A percentile compares a stretch with the other conserved stretches of the same genome.
Conservation (phyloP, 306 rosid species). For the Cotoneaster glaucophyllus region DNA sequence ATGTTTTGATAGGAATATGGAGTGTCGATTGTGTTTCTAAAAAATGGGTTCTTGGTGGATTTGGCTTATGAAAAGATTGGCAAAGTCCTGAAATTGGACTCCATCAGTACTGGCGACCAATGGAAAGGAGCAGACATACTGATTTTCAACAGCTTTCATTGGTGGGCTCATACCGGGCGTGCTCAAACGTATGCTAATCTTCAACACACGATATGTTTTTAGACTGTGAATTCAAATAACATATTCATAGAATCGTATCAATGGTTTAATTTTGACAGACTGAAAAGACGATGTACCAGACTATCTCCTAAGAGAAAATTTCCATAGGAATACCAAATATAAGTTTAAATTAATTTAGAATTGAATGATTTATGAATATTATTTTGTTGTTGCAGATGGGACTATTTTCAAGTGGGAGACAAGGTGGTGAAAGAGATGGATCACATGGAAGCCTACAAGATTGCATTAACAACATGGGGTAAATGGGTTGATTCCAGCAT, state of each 20-base stretch:
- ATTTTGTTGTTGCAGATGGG: constrained; percentile 40
- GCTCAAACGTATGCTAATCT: constrained; percentile 26
- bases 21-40: constrained; percentile 42
- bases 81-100: constrained; percentile 50
- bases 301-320: neutral
- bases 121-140: constrained; percentile 57
- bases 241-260: neutral
- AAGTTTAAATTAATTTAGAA: neutral
- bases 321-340: neutral
- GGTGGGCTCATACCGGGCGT: constrained; percentile 58
- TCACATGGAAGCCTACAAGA: constrained; percentile 55
- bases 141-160: constrained; percentile 70
- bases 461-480: constrained; percentile 65
- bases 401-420: constrained; percentile 52
- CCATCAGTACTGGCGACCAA: constrained; percentile 29
- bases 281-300: neutral
- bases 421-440: constrained; percentile 46
- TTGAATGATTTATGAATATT: neutral
- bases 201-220: no score
- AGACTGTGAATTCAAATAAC: neutral
- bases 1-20: constrained; percentile 37
- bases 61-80: constrained; percentile 30
- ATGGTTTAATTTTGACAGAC: no score
- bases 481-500: constrained; percentile 56
- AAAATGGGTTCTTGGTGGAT: constrained; percentile 73